Base-by-base conservation (phyloP, 2,329 filamentous ascomycete species). In the Trichocomaceae sp. region DNA sequence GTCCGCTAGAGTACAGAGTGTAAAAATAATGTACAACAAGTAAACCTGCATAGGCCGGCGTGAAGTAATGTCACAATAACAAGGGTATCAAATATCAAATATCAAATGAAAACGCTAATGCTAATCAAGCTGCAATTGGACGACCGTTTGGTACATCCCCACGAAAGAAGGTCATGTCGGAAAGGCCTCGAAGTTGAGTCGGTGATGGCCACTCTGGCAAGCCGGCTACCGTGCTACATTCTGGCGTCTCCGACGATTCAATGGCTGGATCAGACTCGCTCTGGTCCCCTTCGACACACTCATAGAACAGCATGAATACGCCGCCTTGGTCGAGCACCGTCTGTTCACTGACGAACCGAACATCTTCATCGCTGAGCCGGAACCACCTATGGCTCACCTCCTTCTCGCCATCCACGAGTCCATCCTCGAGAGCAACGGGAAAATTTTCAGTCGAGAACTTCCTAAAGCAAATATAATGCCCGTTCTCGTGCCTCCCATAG, bases 281-380 rank as follows among this genome's bases (percentile, higher is more conserved):
- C 3, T 50, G 37, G 42, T 45, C 10, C 47, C 37, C 57, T 5
- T 86, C 83, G 22, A 87, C 75, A 47, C 82, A 83, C 67, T 99
- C 92, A 69, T 97, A 99, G 69, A 97, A 97, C 1, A 97, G 79
- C 92, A 99, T 97, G 67, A 97, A 97, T 0, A 91, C 92, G 1
- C 89, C 90, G 0, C 84, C 84, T 62, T 95, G 86, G 2, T 78
- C 79, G 50, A 93, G 74, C 0, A 95, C 88, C 26, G 81, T 79
- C 10, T 85, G 79, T 67, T 96, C 88, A 19, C 81, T 81, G 22
- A 91, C 86, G 60, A 82, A 78, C 58, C 78, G 82, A 7, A 97
- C 91, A 59, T 87, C 85, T 57, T 96, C 88, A 64, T 97, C 92
- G 68, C 92, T 97, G 26, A 97, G 78, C 15, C 88, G 80, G 85